Evolutionary conservation across 2,329 filamentous ascomycete species (phyloP), one percentile per base, ranked within the genome.

Genomic region (Talaromyces sp.): DNA sequence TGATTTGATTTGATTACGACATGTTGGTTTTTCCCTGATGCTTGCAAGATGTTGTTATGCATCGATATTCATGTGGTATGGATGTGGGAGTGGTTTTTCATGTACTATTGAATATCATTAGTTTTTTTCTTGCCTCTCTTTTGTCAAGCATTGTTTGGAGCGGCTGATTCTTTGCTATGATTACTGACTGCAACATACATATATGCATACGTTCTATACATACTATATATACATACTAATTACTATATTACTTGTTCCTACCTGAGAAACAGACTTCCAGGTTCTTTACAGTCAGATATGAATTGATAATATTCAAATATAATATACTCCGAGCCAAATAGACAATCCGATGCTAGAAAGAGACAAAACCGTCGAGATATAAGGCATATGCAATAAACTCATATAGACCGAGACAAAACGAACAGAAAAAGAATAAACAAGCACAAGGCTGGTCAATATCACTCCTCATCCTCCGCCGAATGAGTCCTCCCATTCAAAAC

Each of bases 401-500:
- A 21, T 59, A 56, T 13, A 53, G 17, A 40, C 4, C 25, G 22
- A 37, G 13, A 21, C 17, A 35, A n/a, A 43, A 15, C 25, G 10
- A 11, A n/a, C 43, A 48, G 4, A n/a, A 33, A 33, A 3, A 40
- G 13, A 19, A 46, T 31, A 46, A 46, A 46, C 15, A 11, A 46
- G n/a, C 25, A 31, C n/a, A 17, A 46, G 21, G 17, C 10, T 28
- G 4, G 5, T 50, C 10, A 22, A 36, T 28, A 50, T 59, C 53
- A 62, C 36, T 62, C 58, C 50, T 67, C 69, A 35, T 75, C 71
- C 46, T 65, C 63, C 60, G 63, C 56, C 11, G 62, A 65, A 31
- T 57, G 53, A 19, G 55, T 64, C 60, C 73, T 72, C 43, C 77
- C 77, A 59, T 73, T 76, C 67, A 83, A 65, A 59, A 83, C 75